phyloP scores from a whole-genome alignment of 306 rosid genomes.

The Sophora flavescens region DNA sequence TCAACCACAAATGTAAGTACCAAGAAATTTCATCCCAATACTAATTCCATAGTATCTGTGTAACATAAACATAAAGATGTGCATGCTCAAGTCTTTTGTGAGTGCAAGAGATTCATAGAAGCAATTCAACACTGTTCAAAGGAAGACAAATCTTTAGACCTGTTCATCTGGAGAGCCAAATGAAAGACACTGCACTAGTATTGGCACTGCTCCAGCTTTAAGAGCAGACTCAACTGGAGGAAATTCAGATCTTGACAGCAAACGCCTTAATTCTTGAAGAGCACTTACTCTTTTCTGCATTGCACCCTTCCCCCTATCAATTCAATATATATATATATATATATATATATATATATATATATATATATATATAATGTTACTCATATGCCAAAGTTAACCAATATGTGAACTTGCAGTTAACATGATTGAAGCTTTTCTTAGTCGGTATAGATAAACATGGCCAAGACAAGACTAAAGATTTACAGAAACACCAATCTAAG shows the following conservation, averaged over 20 bases:
- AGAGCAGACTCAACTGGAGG: conserved; percentile 92
- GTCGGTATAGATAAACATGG: conserved; percentile 17
- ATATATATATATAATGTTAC: too few relatives aligned
- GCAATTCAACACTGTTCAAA: conserved; percentile 32
- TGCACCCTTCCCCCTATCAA: conserved; percentile 90
- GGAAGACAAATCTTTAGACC: conserved; percentile 54
- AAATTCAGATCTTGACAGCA: conserved; percentile 84
- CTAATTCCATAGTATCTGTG: conserved; percentile 18
- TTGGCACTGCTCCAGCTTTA: conserved; percentile 79
- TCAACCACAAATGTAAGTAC: conserved; percentile 41
- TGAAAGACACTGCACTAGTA: conserved; percentile 88
- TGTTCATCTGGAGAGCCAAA: conserved; percentile 97
- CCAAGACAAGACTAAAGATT: conserved; percentile 8
- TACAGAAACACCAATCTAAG: conserved; percentile 7
- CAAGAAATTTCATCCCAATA: conserved; percentile 31
- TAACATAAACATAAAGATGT: conserved; percentile 30
- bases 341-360: too few relatives aligned
- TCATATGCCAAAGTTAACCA: conserved; percentile 14
- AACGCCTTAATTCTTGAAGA: conserved; percentile 83
- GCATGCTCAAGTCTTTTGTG: conserved; percentile 15
- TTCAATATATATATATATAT: too few relatives aligned
- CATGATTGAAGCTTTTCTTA: conserved; percentile 40
- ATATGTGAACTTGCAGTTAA: conserved; percentile 18
- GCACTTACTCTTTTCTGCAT: conserved; percentile 78
- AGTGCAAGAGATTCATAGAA: conserved; percentile 16